Evolutionary conservation across 2,329 filamentous ascomycete species (phyloP).

Genomic region (Penicillium olsonii): DNA sequence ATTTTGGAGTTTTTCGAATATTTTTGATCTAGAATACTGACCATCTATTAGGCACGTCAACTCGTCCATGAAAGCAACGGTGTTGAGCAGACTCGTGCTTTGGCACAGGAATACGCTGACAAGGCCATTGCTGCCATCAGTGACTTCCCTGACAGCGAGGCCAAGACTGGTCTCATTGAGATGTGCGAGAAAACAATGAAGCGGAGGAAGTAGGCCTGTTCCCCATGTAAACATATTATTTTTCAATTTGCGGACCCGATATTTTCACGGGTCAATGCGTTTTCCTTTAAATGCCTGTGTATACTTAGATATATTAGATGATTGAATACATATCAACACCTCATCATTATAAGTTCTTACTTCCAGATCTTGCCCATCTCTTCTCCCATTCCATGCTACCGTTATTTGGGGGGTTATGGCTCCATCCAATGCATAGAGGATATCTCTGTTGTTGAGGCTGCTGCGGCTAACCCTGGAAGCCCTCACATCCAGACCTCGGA

Average conservation of each 20-base stretch:
- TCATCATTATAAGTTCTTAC: not conserved
- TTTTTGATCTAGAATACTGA: conserved; percentile 17
- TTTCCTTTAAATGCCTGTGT: conserved; percentile 18
- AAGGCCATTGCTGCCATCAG: conserved; percentile 83
- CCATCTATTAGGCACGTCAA: conserved; percentile 70
- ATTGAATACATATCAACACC: conserved; percentile 11
- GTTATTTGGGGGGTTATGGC: too few species aligned
- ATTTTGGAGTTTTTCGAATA: not conserved
- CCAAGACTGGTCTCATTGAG: conserved; percentile 85
- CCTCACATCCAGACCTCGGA: too few species aligned
- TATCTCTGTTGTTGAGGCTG: too few species aligned
- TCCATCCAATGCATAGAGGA: too few species aligned
- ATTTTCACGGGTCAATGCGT: conserved; percentile 9
- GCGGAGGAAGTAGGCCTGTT: conserved; percentile 67
- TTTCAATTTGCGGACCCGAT: conserved; percentile 12
- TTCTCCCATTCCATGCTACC: too few species aligned
- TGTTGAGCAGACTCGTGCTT: conserved; percentile 84
- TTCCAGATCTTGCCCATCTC: too few species aligned
- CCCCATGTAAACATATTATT: conserved; percentile 23
- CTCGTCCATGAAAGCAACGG: conserved; percentile 82
- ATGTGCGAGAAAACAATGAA: conserved; percentile 94
- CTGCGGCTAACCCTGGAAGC: too few species aligned
- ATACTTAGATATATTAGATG: conserved; percentile 22
- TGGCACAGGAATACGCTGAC: conserved; percentile 88
- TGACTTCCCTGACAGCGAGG: conserved; percentile 88